phyloP scores from a whole-genome alignment of 257 asterid species.

The Anisodus tanguticus region DNA sequence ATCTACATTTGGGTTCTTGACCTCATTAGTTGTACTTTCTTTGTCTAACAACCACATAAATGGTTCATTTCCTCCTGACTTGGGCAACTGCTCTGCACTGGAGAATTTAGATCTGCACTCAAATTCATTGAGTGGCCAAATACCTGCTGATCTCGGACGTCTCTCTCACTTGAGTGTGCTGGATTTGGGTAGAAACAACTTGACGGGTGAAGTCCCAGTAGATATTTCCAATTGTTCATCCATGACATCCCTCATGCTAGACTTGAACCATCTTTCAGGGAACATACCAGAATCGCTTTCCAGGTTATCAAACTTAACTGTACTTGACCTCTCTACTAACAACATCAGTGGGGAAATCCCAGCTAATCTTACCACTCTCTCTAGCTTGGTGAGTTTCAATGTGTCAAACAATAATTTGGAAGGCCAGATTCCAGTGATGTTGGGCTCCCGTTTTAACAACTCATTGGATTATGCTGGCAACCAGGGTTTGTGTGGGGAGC shows the following conservation, averaged over 20 bases:
- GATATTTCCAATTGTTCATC: constrained; percentile 61
- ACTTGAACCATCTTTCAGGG: constrained; percentile 54
- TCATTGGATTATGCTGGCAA: constrained; percentile 57
- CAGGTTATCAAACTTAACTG: constrained; percentile 39
- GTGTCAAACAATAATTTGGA: constrained; percentile 61
- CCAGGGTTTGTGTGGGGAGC: constrained; percentile 65
- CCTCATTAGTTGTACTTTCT: constrained; percentile 60
- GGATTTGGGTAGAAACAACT: constrained; percentile 65
- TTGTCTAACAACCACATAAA: constrained; percentile 60
- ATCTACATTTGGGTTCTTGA: constrained; percentile 68
- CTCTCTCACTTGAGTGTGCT: constrained; percentile 54
- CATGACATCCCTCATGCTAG: constrained; percentile 49
- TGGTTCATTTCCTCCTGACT: constrained; percentile 60
- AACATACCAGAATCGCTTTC: constrained; percentile 45
- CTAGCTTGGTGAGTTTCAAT: constrained; percentile 52
- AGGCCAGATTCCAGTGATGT: constrained; percentile 58
- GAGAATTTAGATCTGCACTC: constrained; percentile 56
- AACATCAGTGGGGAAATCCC: constrained; percentile 61
- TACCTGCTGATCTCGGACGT: constrained; percentile 55
- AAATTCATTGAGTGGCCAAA: constrained; percentile 55
- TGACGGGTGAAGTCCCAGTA: constrained; percentile 60
- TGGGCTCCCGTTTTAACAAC: constrained; percentile 57
- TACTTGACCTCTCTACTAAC: constrained; percentile 46
- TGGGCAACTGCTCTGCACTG: constrained; percentile 66
- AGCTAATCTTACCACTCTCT: constrained; percentile 50